Evolutionary conservation across 495 filamentous ascomycete genomes (phyloP).

Genomic region (Talaromyces trachyspermus): DNA sequence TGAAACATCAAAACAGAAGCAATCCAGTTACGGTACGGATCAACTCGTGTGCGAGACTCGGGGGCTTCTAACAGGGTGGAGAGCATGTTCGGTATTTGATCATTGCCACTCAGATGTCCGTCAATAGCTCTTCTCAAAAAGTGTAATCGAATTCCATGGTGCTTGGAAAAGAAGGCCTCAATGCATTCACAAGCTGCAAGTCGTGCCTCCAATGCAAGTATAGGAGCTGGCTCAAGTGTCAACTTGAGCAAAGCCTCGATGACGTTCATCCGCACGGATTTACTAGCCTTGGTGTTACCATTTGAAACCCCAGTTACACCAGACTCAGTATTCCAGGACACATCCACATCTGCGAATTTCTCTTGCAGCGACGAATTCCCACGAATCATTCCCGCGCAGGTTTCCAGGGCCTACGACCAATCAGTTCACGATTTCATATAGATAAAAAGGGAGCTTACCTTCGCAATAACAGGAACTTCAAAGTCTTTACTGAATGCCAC

Average conservation of each 20-base stretch:
- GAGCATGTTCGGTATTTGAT: constrained; percentile 86
- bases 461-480: constrained; percentile 69
- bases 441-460: constrained; percentile 45
- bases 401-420: constrained; percentile 57
- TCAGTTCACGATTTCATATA: constrained; percentile 9
- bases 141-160: constrained; percentile 70
- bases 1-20: constrained; percentile 86
- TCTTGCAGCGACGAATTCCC: constrained; percentile 77
- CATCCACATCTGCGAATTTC: constrained; percentile 70
- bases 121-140: constrained; percentile 86
- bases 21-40: constrained; percentile 90
- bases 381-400: constrained; percentile 82
- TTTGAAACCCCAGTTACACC: constrained; percentile 26
- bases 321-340: constrained; percentile 28
- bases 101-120: constrained; percentile 68
- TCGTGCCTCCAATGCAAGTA: constrained; percentile 67
- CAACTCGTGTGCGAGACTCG: constrained; percentile 48
- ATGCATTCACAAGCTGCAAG: constrained; percentile 83
- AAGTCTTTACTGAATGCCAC: constrained; percentile 74
- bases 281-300: constrained; percentile 40
- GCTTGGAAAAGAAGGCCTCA: constrained; percentile 81
- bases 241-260: constrained; percentile 92
- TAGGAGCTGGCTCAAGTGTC: constrained; percentile 57
- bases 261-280: constrained; percentile 60
- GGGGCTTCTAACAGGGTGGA: constrained; percentile 66